phyloP scores from a whole-genome alignment of 306 rosid species.

The Vachellia pachyceras region DNA sequence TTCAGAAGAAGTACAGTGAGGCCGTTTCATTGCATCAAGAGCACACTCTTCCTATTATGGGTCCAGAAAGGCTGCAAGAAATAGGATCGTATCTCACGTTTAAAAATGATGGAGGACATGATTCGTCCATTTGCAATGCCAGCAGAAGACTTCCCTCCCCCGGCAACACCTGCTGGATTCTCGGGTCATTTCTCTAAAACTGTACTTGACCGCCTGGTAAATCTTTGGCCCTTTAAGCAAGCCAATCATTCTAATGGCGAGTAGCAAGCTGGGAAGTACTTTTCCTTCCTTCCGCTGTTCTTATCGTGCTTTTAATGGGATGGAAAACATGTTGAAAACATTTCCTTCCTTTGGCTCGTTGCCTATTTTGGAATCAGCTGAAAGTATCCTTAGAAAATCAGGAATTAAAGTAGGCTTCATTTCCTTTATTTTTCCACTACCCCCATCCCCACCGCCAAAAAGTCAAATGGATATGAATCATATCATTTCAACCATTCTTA shows the following conservation, averaged over 20 bases:
- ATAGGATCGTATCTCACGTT: conserved; percentile 83
- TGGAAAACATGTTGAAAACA: conserved; percentile 27
- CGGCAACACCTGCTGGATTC: conserved; percentile 83
- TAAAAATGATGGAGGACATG: conserved; percentile 89
- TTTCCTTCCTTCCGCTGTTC: conserved; percentile 5
- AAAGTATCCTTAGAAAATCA: neutral
- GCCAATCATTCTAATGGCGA: conserved; percentile 62
- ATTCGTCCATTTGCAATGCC: conserved; percentile 93
- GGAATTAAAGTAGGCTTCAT: neutral
- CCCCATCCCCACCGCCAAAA: neutral
- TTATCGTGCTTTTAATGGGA: conserved; percentile 30
- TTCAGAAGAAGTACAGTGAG: conserved; percentile 75
- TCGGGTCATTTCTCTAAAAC: conserved; percentile 90
- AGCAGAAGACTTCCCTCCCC: conserved; percentile 97
- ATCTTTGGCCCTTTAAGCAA: conserved; percentile 96
- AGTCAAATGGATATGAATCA: neutral
- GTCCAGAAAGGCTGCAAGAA: conserved; percentile 99
- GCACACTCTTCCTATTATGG: conserved; percentile 93
- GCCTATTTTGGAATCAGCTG: conserved; percentile 14
- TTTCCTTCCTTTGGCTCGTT: conserved; percentile 36
- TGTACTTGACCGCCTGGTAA: conserved; percentile 89
- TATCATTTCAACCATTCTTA: too few relatives aligned
- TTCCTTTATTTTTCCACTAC: too few relatives aligned
- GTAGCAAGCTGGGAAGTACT: conserved; percentile 42
- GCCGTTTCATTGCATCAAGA: conserved; percentile 89